phyloP scores from a whole-genome alignment of 148 eudicot genomes.

The Camellia japonica region DNA sequence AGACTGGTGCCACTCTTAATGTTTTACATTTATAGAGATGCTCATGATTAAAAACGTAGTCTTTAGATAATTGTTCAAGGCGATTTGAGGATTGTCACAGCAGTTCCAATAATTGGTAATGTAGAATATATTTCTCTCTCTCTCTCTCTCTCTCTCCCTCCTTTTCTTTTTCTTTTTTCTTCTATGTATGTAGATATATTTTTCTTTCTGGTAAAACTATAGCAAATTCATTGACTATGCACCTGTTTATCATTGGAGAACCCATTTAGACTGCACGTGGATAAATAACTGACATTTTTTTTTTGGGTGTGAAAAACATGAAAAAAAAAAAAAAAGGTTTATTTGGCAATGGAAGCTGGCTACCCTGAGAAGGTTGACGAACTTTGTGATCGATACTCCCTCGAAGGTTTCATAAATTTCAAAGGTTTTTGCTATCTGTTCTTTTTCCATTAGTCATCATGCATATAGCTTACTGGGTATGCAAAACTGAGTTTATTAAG shows the following conservation, averaged over 20 bases:
- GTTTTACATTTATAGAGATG: neutral
- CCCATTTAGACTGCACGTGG: neutral
- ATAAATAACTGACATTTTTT: conserved; percentile 3
- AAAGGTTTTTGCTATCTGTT: conserved; percentile 44
- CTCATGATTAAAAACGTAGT: neutral
- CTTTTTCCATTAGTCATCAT: neutral
- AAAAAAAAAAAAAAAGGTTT: conserved; percentile 46
- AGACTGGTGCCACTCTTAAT: neutral
- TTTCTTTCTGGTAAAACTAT: neutral
- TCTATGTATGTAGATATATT: neutral
- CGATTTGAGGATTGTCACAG: neutral
- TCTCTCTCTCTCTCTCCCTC: no score
- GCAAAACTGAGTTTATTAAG: neutral
- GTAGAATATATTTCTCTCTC: no score
- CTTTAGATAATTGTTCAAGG: neutral
- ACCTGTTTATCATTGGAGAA: neutral
- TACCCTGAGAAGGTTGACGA: conserved; percentile 90
- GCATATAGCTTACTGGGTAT: conserved; percentile 8
- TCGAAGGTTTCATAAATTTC: conserved; percentile 66
- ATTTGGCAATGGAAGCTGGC: conserved; percentile 99
- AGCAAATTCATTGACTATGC: neutral
- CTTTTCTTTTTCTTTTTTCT: no score
- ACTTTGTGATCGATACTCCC: conserved; percentile 75
- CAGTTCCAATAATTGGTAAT: neutral
- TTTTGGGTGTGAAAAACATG: neutral